Evolutionary conservation across 2,329 filamentous ascomycete genomes (phyloP).

Genomic region (Cladosporium velox): DNA sequence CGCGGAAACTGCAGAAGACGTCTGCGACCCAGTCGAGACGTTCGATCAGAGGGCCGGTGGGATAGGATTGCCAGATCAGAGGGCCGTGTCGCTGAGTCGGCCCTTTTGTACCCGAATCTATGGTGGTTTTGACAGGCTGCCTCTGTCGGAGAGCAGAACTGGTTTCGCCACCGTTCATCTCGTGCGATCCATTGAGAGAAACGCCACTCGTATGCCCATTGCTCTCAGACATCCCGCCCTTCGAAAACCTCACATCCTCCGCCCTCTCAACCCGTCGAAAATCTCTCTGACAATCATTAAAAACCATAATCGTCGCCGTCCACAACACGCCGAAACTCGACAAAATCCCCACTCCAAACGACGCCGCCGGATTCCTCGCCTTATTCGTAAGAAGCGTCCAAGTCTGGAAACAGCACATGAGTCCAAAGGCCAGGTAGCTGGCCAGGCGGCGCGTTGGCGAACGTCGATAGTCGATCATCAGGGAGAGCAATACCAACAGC

Average conservation of each 20-base stretch:
- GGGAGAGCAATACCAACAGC: conserved; percentile 48
- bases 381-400: conserved; percentile 49
- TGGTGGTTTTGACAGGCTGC: not conserved
- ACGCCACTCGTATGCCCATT: not conserved
- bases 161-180: conserved; percentile 18
- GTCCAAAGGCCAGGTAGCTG: conserved; percentile 49
- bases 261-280: conserved; percentile 56
- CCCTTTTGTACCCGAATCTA: conserved; percentile 19
- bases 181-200: conserved; percentile 16
- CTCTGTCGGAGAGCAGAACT: conserved; percentile 9
- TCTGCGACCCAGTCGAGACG: conserved; percentile 61
- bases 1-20: conserved; percentile 59
- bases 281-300: conserved; percentile 57
- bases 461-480: conserved; percentile 53
- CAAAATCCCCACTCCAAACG: conserved; percentile 58
- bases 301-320: conserved; percentile 54
- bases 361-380: conserved; percentile 52
- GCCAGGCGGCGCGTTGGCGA: conserved; percentile 42
- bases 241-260: not conserved
- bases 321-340: conserved; percentile 58
- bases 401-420: conserved; percentile 46
- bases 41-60: conserved; percentile 48
- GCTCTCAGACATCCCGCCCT: not conserved
- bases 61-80: conserved; percentile 57
- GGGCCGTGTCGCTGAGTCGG: conserved; percentile 25